These are phyloP conservation scores for Phytophthora chlamydospora DNA, from an alignment of 352 stramenopile species.

Conservation along the genomic window DNA sequence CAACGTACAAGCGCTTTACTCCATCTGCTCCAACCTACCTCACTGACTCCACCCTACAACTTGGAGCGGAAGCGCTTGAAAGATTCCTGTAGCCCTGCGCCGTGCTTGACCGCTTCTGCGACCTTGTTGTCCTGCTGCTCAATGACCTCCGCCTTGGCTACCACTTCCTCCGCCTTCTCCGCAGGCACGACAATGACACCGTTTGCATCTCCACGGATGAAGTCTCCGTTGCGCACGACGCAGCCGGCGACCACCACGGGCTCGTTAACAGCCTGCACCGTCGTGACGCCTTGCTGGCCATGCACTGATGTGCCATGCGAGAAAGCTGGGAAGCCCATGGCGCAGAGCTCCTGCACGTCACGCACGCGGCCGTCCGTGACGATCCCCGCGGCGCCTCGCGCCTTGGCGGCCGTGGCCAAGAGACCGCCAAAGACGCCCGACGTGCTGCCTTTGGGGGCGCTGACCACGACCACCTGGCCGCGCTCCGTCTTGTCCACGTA, in stretches of 20 bases:
- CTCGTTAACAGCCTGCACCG: constrained; percentile 66
- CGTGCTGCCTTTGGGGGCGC: constrained; percentile 56
- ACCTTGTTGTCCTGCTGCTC: constrained; percentile 87
- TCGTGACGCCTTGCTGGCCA: constrained; percentile 64
- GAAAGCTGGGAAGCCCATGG: constrained; percentile 78
- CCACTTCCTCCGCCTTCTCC: constrained; percentile 73
- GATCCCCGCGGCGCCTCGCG: constrained; percentile 61
- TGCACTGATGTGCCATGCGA: constrained; percentile 75
- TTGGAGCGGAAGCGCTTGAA: constrained; percentile 80
- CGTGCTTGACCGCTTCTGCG: constrained; percentile 72
- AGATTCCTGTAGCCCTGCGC: constrained; percentile 65
- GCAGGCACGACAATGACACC: constrained; percentile 77
- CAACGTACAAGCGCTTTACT: constrained; percentile 12
- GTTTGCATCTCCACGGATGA: constrained; percentile 83
- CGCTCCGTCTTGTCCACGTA: constrained; percentile 83
- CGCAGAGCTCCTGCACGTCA: constrained; percentile 74
- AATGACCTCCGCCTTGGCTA: constrained; percentile 72
- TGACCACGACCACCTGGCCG: constrained; percentile 83
- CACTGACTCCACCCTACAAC: constrained; percentile 16
- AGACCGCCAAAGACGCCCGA: constrained; percentile 77
- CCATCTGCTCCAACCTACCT: constrained; percentile 34
- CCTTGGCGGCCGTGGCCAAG: constrained; percentile 73
- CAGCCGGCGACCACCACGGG: constrained; percentile 74
- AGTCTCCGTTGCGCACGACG: constrained; percentile 75
- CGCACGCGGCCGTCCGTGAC: constrained; percentile 81